Base-by-base conservation (phyloP, 805 yeast species). In the Yarrowia sp. region DNA sequence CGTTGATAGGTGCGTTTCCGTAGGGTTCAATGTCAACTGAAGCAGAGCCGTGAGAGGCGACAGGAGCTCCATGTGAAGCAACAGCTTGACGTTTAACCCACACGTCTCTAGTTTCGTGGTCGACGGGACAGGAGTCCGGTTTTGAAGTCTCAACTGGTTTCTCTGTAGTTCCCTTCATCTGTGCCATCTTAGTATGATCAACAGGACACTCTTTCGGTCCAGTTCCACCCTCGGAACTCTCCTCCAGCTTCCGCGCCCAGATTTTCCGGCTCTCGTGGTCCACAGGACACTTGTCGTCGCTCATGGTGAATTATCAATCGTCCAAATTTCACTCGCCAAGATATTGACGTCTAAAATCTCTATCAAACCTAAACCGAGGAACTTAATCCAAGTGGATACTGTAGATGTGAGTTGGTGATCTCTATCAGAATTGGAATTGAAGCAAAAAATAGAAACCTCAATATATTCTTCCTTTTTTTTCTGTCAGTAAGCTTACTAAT, bases 41-140 rank as follows among this genome's bases (percentile, higher is more conserved):
- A 16, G 35, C 56, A 8, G 71, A 36, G 7, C 55, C 67, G 32
- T 45, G 50, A 8, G 67, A 63, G 4, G 67, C 67, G 8, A 48
- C 56, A 8, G 68, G 40, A 11, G 71, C 36, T 10, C 53, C 65
- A 19, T 41, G 46, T 2, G 67, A 63, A 5, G 67, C 67, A 3
- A 38, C 56, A 26, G 32, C 32, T 2, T 36, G 10, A 19, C 81
- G 73, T 65, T 80, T 79, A 32, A 86, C 74, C 92, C 92, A 89
- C 45, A 81, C 81, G 49, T 83, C 83, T 69, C 90, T 78, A 5
- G 90, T 82, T n/a, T 76, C 76, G 70, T 84, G 89, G 72, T 87
- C 90, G 22, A 90, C 93, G 0, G 94, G 94, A 74, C 94, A 90
- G 70, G 77, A 82, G 19, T 72, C 74, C 5, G 71, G 36, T n/a